Evolutionary conservation across 2,329 filamentous ascomycete genomes (phyloP).

Genomic region (Colletotrichum falcatum): DNA sequence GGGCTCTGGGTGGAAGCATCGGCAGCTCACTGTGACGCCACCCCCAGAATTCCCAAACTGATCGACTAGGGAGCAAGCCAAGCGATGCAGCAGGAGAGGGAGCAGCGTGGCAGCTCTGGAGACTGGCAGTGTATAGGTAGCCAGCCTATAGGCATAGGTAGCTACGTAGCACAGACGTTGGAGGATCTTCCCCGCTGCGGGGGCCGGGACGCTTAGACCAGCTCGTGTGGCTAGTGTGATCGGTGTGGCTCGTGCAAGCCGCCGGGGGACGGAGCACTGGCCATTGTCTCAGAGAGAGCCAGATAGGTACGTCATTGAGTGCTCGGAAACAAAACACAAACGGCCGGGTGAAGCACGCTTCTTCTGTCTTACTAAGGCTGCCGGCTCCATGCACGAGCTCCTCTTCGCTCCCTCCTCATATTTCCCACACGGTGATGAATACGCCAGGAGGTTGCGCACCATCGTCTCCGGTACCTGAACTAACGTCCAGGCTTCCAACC

Average conservation of each 20-base stretch:
- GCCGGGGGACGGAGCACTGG: not conserved
- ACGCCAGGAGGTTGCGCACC: not conserved
- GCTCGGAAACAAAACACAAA: not conserved
- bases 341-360: constrained; percentile 6
- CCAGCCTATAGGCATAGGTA: too few species aligned
- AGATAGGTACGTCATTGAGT: constrained; percentile 7
- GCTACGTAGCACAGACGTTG: constrained; percentile 5
- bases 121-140: too few species aligned
- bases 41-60: not conserved
- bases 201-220: not conserved
- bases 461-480: constrained; percentile 9
- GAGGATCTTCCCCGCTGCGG: not conserved
- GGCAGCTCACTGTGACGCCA: not conserved
- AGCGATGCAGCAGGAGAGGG: constrained; percentile 1
- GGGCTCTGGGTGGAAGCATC: not conserved
- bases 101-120: too few species aligned
- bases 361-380: not conserved
- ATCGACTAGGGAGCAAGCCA: not conserved
- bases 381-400: not conserved
- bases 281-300: not conserved
- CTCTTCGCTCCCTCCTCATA: not conserved
- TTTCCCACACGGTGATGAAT: not conserved
- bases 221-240: constrained; percentile 8
- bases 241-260: not conserved
- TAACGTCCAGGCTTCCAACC: not conserved